Evolutionary conservation across 2,329 filamentous ascomycete genomes (phyloP).

Genomic region (Colletotrichum siamense): DNA sequence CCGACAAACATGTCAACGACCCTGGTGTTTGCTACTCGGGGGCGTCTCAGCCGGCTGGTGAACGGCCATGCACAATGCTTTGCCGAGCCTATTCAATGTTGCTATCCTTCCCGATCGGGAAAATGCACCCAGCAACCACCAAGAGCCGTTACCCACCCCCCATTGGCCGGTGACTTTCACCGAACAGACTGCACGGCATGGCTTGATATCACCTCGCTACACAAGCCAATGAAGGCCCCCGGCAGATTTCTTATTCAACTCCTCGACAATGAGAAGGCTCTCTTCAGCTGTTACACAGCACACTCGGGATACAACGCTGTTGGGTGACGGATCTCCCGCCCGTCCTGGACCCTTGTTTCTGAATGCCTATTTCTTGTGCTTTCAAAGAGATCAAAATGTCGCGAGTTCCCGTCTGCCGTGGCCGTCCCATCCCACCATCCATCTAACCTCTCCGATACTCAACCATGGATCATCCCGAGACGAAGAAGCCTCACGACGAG

Average conservation of each 20-base stretch:
- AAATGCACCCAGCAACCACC: neutral
- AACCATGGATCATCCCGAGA: neutral
- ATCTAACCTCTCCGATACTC: neutral
- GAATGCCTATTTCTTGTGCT: neutral
- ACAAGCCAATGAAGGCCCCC: neutral
- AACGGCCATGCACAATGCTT: neutral
- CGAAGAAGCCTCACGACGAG: slow-evolving; percentile 5
- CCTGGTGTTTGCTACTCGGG: neutral
- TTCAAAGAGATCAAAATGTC: neutral
- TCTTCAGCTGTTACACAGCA: neutral
- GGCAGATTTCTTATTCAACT: neutral
- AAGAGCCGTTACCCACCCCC: neutral
- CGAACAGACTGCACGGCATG: neutral
- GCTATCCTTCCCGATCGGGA: neutral
- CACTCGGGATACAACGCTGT: neutral
- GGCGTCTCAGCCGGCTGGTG: neutral
- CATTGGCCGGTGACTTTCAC: neutral
- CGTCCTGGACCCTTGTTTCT: neutral
- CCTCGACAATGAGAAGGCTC: neutral
- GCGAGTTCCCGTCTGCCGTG: neutral
- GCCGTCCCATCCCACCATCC: neutral
- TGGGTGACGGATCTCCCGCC: neutral
- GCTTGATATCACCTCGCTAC: neutral
- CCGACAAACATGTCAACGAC: neutral
- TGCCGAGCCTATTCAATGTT: neutral